These are phyloP conservation scores for Phallus indusiatus DNA, from an alignment of 768 basidiomycete species.

Conservation along the genomic window DNA sequence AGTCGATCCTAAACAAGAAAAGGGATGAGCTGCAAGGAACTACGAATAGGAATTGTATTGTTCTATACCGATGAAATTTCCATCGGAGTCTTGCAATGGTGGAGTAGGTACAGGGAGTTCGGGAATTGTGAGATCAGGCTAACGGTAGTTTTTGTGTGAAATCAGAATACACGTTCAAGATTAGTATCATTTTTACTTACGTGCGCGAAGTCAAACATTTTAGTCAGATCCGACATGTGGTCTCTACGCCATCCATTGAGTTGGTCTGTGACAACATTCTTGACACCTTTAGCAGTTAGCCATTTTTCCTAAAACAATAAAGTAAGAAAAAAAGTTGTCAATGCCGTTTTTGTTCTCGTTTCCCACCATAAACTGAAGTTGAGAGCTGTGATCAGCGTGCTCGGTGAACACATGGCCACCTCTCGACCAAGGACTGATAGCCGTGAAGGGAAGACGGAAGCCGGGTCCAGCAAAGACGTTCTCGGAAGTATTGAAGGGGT, in stretches of 20 bases:
- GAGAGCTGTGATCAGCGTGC: conserved; percentile 7
- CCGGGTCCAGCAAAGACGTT: conserved; percentile 10
- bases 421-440: conserved; percentile 8
- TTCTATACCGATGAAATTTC: neutral
- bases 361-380: neutral
- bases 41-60: neutral
- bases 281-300: conserved; percentile 6
- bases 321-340: neutral
- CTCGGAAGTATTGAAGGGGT: conserved; percentile 1
- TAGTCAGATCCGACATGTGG: conserved; percentile 12
- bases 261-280: neutral
- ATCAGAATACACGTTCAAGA: neutral
- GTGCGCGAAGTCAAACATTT: conserved; percentile 10
- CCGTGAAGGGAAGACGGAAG: conserved; percentile 12
- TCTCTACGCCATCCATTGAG: conserved; percentile 7
- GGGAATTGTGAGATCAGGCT: neutral
- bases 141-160: neutral
- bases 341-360: neutral
- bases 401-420: conserved; percentile 10
- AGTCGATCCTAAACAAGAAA: neutral
- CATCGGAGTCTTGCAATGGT: neutral
- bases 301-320: conserved; percentile 7
- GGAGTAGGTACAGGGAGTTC: neutral
- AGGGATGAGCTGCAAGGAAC: neutral
- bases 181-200: neutral